phyloP scores from a whole-genome alignment of 768 basidiomycete species.

The Mycena filopes region DNA sequence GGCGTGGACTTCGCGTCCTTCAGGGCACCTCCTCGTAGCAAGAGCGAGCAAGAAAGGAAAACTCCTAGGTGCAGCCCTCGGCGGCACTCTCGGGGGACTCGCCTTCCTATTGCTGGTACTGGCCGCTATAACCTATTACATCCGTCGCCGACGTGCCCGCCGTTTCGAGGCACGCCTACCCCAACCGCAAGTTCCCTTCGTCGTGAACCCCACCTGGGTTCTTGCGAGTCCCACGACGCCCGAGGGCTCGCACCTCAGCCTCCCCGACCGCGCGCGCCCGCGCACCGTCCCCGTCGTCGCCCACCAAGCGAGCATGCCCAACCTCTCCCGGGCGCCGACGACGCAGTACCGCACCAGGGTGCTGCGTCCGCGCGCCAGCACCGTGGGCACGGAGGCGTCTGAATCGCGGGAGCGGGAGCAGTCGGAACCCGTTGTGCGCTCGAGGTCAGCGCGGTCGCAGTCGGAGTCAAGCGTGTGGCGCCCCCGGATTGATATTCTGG shows the following conservation, averaged over 20 bases:
- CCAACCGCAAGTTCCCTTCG: constrained; percentile 22
- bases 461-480: constrained; percentile 27
- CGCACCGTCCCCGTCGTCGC: constrained; percentile 12
- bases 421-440: neutral
- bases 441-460: neutral
- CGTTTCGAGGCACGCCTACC: neutral
- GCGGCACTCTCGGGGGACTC: constrained; percentile 22
- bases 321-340: too few relatives aligned
- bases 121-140: neutral
- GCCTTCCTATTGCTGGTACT: constrained; percentile 11
- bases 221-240: constrained; percentile 12
- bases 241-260: constrained; percentile 24
- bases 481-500: constrained; percentile 23
- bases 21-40: neutral
- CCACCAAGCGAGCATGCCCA: constrained; percentile 26
- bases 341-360: constrained; percentile 19
- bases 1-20: neutral
- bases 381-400: constrained; percentile 15
- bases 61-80: constrained; percentile 25
- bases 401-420: constrained; percentile 12
- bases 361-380: constrained; percentile 26
- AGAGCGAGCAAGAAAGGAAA: neutral
- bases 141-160: constrained; percentile 15
- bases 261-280: constrained; percentile 29
- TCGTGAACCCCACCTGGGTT: constrained; percentile 31